These are phyloP conservation scores for Pseudogymnoascus verrucosus DNA, from an alignment of 2,329 filamentous ascomycete genomes.

Conservation along the genomic window DNA sequence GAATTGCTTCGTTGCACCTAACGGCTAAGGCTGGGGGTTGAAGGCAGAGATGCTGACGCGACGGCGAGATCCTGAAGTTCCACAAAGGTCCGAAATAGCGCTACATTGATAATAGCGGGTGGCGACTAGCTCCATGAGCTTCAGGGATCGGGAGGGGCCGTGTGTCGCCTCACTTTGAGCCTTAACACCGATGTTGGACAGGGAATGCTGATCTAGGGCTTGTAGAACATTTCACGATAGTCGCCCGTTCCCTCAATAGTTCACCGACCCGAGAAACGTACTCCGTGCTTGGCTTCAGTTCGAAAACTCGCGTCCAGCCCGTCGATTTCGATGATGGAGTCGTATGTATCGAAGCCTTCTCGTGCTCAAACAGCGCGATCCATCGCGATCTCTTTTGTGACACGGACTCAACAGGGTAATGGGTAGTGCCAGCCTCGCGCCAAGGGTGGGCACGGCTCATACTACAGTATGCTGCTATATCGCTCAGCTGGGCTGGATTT, in stretches of 20 bases:
- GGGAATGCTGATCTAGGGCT: slow-evolving; percentile 1
- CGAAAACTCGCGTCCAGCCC: neutral
- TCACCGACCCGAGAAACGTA: neutral
- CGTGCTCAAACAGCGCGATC: neutral
- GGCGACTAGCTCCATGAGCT: slow-evolving; percentile 1
- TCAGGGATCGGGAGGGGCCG: slow-evolving; percentile 6
- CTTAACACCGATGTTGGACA: neutral
- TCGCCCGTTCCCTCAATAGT: neutral
- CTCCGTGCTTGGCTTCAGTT: neutral
- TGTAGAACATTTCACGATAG: neutral
- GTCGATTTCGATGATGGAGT: neutral
- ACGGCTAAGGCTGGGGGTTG: neutral
- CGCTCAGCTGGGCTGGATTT: neutral
- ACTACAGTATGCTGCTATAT: neutral
- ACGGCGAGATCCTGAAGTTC: neutral
- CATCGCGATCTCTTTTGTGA: neutral
- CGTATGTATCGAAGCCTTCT: neutral
- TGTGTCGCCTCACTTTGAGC: slow-evolving; percentile 7
- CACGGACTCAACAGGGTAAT: neutral
- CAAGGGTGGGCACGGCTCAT: slow-evolving; percentile 1
- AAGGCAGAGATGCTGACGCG: slow-evolving; percentile 1
- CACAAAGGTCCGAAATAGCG: neutral
- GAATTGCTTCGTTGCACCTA: neutral
- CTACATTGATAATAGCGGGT: neutral
- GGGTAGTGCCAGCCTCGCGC: slow-evolving; percentile 1